phyloP scores from a whole-genome alignment of 768 basidiomycete species.

The Mycena galopus region DNA sequence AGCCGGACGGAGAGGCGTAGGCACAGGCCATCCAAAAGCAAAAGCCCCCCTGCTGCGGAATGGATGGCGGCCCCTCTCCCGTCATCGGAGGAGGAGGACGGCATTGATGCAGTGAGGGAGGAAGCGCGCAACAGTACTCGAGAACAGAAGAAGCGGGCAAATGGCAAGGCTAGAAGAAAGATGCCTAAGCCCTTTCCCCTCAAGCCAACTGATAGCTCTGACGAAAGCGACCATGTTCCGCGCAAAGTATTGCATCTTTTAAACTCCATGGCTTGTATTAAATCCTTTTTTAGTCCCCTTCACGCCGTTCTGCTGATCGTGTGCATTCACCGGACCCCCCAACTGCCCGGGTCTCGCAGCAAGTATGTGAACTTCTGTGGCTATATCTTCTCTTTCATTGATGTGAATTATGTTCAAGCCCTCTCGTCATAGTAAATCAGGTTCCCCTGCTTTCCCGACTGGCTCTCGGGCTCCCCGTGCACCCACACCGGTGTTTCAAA shows the following conservation, averaged over 20 bases:
- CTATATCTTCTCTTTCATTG: background rate
- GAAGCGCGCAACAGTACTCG: conserved; percentile 6
- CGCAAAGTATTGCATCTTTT: conserved; percentile 8
- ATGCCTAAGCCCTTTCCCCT: conserved; percentile 25
- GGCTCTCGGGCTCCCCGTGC: background rate
- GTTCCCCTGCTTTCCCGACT: background rate
- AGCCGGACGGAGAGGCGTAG: conserved; percentile 3
- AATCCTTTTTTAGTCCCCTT: conserved; percentile 13
- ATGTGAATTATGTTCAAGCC: background rate
- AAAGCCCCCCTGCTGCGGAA: background rate
- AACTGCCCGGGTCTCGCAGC: background rate
- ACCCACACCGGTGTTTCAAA: conserved; percentile 12
- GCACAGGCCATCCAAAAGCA: background rate
- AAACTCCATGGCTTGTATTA: background rate
- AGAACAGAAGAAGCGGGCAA: conserved; percentile 6
- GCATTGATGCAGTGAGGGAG: background rate
- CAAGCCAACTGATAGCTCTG: background rate
- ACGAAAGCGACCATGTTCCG: background rate
- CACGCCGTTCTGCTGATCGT: background rate
- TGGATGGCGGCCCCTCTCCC: conserved; percentile 3
- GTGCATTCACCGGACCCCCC: background rate
- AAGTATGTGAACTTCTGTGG: background rate
- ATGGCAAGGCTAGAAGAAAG: conserved; percentile 3
- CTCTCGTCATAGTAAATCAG: background rate
- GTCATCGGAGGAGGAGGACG: conserved; percentile 28